Conservation (phyloP, 2,329 filamentous ascomycete species). For the Fusarium decemcellulare region DNA sequence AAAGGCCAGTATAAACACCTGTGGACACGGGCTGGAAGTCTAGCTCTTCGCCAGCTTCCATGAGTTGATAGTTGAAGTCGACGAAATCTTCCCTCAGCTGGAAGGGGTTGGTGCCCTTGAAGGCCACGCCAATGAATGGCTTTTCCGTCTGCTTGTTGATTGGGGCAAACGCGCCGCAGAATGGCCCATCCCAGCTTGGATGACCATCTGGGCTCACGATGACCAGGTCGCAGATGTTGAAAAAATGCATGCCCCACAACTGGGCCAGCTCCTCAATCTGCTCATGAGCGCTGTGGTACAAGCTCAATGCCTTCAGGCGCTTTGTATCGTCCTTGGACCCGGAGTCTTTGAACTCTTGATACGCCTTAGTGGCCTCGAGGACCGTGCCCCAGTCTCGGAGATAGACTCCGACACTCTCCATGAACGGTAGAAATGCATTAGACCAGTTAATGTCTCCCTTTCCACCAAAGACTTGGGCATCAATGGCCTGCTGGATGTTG, state of each 20-base stretch:
- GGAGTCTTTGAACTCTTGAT: not conserved
- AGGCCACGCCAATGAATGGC: slow-evolving; percentile 10
- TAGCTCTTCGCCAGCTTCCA: not conserved
- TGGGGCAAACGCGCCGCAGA: slow-evolving; percentile 1
- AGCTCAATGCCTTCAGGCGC: not conserved
- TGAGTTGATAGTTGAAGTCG: slow-evolving; percentile 5
- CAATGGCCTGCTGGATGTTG: slow-evolving; percentile 1
- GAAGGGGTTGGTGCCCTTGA: slow-evolving; percentile 6
- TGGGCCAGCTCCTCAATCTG: slow-evolving; percentile 1
- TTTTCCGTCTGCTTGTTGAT: not conserved
- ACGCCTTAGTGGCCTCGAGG: not conserved
- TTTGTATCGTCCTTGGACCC: not conserved
- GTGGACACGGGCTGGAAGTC: not conserved
- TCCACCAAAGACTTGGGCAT: slow-evolving; percentile 2
- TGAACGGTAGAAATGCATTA: slow-evolving; percentile 6
- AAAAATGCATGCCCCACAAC: slow-evolving; percentile 2
- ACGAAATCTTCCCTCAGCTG: not conserved
- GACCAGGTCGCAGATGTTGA: slow-evolving; percentile 1
- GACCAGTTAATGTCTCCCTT: slow-evolving; percentile 1
- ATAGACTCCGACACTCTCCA: slow-evolving; percentile 10
- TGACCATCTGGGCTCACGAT: not conserved
- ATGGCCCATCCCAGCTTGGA: not conserved
- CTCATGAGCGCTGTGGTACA: not conserved
- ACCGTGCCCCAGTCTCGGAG: slow-evolving; percentile 6
- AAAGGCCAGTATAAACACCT: slow-evolving; percentile 8